Evolutionary conservation across 2,329 filamentous ascomycete genomes (phyloP).

Genomic region (Geosmithia morbida): DNA sequence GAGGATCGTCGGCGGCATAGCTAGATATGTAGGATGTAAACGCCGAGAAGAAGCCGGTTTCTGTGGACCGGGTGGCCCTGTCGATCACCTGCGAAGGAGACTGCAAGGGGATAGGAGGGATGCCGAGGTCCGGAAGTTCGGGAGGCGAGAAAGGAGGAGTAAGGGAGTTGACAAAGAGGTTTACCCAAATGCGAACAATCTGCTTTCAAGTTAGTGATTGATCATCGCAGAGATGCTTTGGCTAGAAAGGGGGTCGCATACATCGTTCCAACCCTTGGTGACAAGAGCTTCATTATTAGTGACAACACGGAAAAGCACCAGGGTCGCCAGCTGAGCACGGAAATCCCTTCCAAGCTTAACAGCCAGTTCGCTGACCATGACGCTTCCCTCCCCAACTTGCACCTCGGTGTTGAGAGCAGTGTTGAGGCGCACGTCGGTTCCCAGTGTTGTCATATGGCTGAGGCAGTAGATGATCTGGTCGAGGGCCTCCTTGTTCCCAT

Average conservation of each 20-base stretch:
- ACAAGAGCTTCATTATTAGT: slow-evolving; percentile 71
- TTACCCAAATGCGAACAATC: slow-evolving; percentile 84
- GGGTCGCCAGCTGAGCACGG: slow-evolving; percentile 80
- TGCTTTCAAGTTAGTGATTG: slow-evolving; percentile 29
- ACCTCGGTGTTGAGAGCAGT: slow-evolving; percentile 91
- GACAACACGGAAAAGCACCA: slow-evolving; percentile 89
- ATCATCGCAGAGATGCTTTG: not conserved
- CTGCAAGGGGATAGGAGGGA: slow-evolving; percentile 77
- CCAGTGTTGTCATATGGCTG: slow-evolving; percentile 78
- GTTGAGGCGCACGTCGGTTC: slow-evolving; percentile 60
- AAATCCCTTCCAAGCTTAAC: slow-evolving; percentile 92
- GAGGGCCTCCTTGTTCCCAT: slow-evolving; percentile 70
- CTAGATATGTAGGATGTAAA: slow-evolving; percentile 97
- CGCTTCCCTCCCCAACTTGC: slow-evolving; percentile 76
- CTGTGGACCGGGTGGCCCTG: slow-evolving; percentile 60
- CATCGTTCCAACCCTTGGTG: slow-evolving; percentile 62
- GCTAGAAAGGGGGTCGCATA: slow-evolving; percentile 24
- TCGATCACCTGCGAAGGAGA: slow-evolving; percentile 88
- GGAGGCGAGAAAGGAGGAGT: slow-evolving; percentile 64
- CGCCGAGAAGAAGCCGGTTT: slow-evolving; percentile 81
- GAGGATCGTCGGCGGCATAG: slow-evolving; percentile 94
- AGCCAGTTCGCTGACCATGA: slow-evolving; percentile 97
- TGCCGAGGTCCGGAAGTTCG: slow-evolving; percentile 48
- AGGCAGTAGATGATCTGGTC: slow-evolving; percentile 89
- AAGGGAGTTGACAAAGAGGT: slow-evolving; percentile 90